Conservation (phyloP, 257 asterid species). For the Solanum etuberosum region DNA sequence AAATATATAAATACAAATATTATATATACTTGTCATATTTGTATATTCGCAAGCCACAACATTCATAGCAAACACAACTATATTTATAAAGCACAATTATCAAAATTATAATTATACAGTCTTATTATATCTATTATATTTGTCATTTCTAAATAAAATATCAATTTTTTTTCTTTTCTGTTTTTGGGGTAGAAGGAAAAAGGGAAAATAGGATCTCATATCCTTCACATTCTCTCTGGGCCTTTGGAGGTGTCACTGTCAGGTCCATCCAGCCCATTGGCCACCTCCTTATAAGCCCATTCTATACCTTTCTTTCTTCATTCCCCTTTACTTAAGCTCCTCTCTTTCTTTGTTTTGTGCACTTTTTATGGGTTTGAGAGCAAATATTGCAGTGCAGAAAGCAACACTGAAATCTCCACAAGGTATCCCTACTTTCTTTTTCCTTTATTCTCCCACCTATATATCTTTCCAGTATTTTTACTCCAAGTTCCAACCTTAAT, state of each 20-base stretch:
- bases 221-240: background rate
- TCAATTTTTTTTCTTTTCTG: too few relatives aligned
- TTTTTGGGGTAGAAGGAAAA: background rate
- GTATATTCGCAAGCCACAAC: too few relatives aligned
- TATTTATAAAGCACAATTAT: too few relatives aligned
- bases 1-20: too few relatives aligned
- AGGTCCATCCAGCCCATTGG: constrained; percentile 49
- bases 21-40: too few relatives aligned
- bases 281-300: constrained; percentile 26
- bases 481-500: background rate
- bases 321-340: constrained; percentile 2
- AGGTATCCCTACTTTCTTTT: constrained; percentile 24
- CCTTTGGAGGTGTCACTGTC: constrained; percentile 24
- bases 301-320: constrained; percentile 2
- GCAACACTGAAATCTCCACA: constrained; percentile 27
- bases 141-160: too few relatives aligned
- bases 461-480: background rate
- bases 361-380: constrained; percentile 36
- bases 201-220: background rate
- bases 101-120: too few relatives aligned
- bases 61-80: too few relatives aligned
- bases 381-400: constrained; percentile 32
- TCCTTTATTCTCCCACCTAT: background rate
- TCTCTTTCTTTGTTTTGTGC: constrained; percentile 1
- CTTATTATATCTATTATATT: too few relatives aligned